Evolutionary conservation across 2,329 filamentous ascomycete species (phyloP).

Genomic region (Penicillium italicum): DNA sequence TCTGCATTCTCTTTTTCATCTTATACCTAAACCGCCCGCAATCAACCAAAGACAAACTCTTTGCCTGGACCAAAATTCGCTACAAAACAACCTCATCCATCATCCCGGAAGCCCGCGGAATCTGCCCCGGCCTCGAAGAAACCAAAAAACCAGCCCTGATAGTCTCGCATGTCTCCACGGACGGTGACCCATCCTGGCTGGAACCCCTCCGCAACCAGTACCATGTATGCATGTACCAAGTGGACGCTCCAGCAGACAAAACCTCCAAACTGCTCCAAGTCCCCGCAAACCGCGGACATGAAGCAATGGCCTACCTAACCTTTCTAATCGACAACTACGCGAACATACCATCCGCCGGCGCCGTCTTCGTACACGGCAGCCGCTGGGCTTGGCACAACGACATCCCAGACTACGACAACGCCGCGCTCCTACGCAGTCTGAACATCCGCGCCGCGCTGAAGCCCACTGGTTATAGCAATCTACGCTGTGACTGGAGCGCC

Average conservation of each 20-base stretch:
- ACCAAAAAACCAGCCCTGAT: slow-evolving; percentile 46
- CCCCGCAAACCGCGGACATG: slow-evolving; percentile 47
- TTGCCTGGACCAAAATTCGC: slow-evolving; percentile 44
- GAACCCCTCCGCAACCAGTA: slow-evolving; percentile 38
- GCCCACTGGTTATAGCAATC: slow-evolving; percentile 46
- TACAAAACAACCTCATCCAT: slow-evolving; percentile 40
- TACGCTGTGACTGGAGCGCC: slow-evolving; percentile 51
- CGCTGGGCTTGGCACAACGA: slow-evolving; percentile 49
- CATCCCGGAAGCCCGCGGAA: slow-evolving; percentile 38
- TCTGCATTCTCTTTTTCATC: slow-evolving; percentile 34
- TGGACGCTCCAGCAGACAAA: slow-evolving; percentile 32
- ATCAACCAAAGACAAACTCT: slow-evolving; percentile 29
- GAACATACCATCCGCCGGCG: slow-evolving; percentile 36
- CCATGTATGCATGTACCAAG: slow-evolving; percentile 47
- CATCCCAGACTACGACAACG: slow-evolving; percentile 45
- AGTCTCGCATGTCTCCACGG: slow-evolving; percentile 42
- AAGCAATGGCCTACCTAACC: slow-evolving; percentile 48
- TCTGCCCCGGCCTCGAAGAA: slow-evolving; percentile 42
- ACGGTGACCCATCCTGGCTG: slow-evolving; percentile 46
- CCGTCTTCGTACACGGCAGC: slow-evolving; percentile 45
- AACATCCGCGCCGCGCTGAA: slow-evolving; percentile 41
- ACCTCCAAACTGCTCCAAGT: slow-evolving; percentile 38
- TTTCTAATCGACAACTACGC: slow-evolving; percentile 49
- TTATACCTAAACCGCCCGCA: slow-evolving; percentile 37
- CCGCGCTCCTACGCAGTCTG: slow-evolving; percentile 37